Evolutionary conservation across 2,329 filamentous ascomycete species (phyloP).

Genomic region (Stemphylium vesicarium): DNA sequence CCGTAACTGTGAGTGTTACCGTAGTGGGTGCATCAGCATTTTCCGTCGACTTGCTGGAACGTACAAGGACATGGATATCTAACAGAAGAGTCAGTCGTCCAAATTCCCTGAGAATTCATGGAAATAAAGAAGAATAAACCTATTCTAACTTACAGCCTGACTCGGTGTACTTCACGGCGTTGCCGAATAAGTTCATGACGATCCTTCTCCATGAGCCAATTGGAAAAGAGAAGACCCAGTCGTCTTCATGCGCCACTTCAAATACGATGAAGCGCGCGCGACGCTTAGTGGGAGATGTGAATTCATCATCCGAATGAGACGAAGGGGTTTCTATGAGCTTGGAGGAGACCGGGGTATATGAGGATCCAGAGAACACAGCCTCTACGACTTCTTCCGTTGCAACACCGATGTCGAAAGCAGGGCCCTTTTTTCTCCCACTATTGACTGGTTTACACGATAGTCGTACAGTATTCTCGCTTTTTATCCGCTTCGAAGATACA

Average conservation of each 20-base stretch:
- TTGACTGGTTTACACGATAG: slow-evolving; percentile 41
- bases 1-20: slow-evolving; percentile 46
- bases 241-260: slow-evolving; percentile 29
- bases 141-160: slow-evolving; percentile 25
- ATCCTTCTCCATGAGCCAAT: slow-evolving; percentile 44
- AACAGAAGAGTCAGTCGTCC: neutral
- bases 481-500: slow-evolving; percentile 42
- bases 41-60: slow-evolving; percentile 9
- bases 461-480: slow-evolving; percentile 36
- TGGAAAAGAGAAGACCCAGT: slow-evolving; percentile 54
- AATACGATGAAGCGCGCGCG: slow-evolving; percentile 36
- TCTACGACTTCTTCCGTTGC: slow-evolving; percentile 34
- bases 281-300: slow-evolving; percentile 10
- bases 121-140: neutral
- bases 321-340: slow-evolving; percentile 10
- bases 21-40: slow-evolving; percentile 11
- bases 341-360: slow-evolving; percentile 24
- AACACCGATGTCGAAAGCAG: slow-evolving; percentile 29
- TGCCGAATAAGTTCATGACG: slow-evolving; percentile 48
- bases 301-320: slow-evolving; percentile 7
- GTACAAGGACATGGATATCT: slow-evolving; percentile 36
- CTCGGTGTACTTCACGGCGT: slow-evolving; percentile 46
- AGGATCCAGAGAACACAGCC: slow-evolving; percentile 45
- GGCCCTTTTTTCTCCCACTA: slow-evolving; percentile 22
- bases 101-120: neutral